Evolutionary conservation across 805 yeast genomes (phyloP), one percentile per base, ranked within the genome.

Genomic region (Wickerhamomyces ciferrii): DNA sequence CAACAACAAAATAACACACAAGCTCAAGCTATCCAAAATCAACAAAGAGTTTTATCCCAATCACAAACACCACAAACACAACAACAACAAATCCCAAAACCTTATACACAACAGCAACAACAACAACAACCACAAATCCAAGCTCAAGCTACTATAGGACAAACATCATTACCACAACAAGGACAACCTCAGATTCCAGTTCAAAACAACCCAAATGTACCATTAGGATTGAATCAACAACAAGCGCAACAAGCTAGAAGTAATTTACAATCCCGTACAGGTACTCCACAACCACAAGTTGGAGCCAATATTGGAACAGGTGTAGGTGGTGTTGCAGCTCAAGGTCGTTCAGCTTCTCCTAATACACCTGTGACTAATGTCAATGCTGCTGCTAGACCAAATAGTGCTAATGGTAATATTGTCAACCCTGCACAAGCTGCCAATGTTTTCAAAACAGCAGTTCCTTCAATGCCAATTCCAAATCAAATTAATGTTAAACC

Each of bases 381-480:
- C 7, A 74, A 73, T 54, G 80, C 80, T 19, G 75, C 77, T 20
- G 79, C 80, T 2, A 56, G 54, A 43, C 70, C 72, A 15, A 61
- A 56, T 47, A 60, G 67, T 18, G 59, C 59, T 14, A 52, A 49
- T 17, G 52, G 52, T 15, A 56, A 53, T 15, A 35, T 56, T 5
- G 58, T 53, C 29, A 61, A 57, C 39, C 50, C 38, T 18, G 23
- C 61, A 1, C 55, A 55, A 4, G 55, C 61, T 15, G 63, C 59
- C 4, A 53, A 49, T 20, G 59, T 68, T n/a, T 68, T 68, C 58
- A 70, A 70, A 48, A 65, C 68, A 21, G 59, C 76, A 3, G 72
- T 67, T 19, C 87, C 89, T 2, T 74, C 83, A n/a, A 71, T 84
- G 32, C 85, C 87, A 1, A 83, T 92, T 36, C 83, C 96, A 1